phyloP scores from a whole-genome alignment of 352 stramenopile genomes.

The Pythium volutum region DNA sequence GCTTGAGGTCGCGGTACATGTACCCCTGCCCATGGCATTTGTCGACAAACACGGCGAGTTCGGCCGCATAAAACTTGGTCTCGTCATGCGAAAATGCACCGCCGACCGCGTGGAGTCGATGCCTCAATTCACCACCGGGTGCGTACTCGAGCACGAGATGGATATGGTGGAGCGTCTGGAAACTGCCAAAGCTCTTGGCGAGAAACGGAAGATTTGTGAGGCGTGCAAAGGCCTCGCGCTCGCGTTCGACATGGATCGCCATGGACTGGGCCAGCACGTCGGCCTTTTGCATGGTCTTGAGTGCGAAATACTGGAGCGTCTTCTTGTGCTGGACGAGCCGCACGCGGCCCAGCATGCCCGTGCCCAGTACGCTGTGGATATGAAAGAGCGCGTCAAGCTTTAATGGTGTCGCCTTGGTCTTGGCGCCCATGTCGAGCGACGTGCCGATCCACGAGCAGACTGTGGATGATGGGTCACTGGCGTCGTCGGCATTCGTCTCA shows the following conservation, averaged over 20 bases:
- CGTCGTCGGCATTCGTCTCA: neutral
- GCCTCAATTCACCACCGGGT: constrained; percentile 65
- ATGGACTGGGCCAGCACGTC: constrained; percentile 58
- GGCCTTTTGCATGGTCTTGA: constrained; percentile 77
- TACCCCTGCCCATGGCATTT: constrained; percentile 45
- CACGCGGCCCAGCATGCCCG: constrained; percentile 71
- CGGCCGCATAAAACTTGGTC: constrained; percentile 76
- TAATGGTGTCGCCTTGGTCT: constrained; percentile 20
- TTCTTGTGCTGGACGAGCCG: constrained; percentile 58
- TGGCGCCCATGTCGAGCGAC: constrained; percentile 50
- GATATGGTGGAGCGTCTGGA: constrained; percentile 55
- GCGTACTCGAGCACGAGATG: constrained; percentile 72
- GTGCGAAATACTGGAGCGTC: constrained; percentile 54
- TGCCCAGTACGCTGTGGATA: constrained; percentile 55
- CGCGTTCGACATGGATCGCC: constrained; percentile 47
- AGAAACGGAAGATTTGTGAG: constrained; percentile 54
- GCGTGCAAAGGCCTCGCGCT: constrained; percentile 43
- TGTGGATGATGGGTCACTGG: neutral
- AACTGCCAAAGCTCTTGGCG: constrained; percentile 55
- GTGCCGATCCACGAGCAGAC: constrained; percentile 46
- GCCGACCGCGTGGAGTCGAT: constrained; percentile 46
- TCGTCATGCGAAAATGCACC: constrained; percentile 54
- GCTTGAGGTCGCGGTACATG: constrained; percentile 90
- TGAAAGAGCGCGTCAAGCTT: constrained; percentile 55
- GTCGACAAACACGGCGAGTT: constrained; percentile 61